phyloP scores from a whole-genome alignment of 2,329 filamentous ascomycete species.

The Pleurostoma richardsiae region DNA sequence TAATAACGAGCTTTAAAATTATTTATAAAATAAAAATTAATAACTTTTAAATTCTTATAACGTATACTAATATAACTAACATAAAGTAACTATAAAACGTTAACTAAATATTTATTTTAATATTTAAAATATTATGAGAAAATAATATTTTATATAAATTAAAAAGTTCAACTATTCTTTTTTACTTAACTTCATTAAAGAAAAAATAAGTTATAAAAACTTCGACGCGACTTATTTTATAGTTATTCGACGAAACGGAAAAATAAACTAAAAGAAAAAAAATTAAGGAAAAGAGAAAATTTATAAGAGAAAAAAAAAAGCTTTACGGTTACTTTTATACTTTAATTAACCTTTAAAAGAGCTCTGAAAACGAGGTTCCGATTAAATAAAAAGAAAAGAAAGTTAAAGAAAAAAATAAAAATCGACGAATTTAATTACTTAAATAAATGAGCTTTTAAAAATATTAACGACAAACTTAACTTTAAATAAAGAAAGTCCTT shows the following conservation, averaged over 20 bases:
- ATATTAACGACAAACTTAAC: no score
- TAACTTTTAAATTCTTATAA: neutral
- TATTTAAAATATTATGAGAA: neutral
- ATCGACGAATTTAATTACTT: no score
- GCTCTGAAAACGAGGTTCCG: no score
- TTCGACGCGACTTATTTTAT: neutral
- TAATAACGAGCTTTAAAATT: neutral
- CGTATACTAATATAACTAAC: neutral
- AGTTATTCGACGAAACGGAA: neutral
- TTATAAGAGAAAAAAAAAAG: neutral
- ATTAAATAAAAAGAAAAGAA: no score
- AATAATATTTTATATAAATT: neutral
- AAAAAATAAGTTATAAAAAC: neutral
- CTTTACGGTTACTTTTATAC: neutral
- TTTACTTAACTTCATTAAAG: conserved; percentile 17
- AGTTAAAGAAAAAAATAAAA: no score
- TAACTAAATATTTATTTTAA: neutral
- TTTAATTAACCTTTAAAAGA: neutral
- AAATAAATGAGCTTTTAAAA: no score
- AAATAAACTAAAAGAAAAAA: neutral
- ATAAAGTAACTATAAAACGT: neutral
- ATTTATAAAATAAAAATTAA: neutral
- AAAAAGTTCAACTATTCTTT: conserved; percentile 11
- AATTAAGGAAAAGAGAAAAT: neutral
- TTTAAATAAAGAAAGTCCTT: no score